A percentile compares a stretch with the other conserved stretches of the same genome.
These are phyloP conservation scores for Rhodotorula graminis DNA, from an alignment of 768 basidiomycete genomes.

Conservation along the genomic window DNA sequence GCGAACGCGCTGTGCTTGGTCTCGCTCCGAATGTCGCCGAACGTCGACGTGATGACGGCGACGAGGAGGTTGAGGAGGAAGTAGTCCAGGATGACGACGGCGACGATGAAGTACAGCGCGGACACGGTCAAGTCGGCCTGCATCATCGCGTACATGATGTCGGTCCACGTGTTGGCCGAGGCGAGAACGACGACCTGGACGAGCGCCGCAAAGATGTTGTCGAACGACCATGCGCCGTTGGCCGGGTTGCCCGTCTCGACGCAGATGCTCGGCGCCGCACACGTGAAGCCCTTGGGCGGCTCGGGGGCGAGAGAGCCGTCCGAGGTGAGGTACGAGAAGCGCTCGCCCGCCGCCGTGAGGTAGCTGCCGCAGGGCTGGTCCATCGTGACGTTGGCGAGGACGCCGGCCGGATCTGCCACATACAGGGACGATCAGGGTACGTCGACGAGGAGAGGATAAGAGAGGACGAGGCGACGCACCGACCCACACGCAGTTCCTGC, in stretches of 20 bases:
- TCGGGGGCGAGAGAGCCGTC: conserved; percentile 49
- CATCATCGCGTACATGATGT: conserved; percentile 74
- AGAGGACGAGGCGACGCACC: conserved; percentile 13
- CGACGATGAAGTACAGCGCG: conserved; percentile 77
- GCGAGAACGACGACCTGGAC: conserved; percentile 82
- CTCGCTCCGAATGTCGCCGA: conserved; percentile 75
- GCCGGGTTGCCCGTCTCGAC: conserved; percentile 60
- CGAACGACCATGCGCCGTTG: conserved; percentile 69
- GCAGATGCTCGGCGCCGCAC: conserved; percentile 80
- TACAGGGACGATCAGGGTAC: too few species aligned
- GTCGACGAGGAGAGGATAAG: not conserved
- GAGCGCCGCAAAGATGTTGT: conserved; percentile 73
- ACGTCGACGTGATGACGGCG: conserved; percentile 52
- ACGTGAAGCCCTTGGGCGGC: conserved; percentile 76
- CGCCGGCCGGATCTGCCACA: conserved; percentile 45
- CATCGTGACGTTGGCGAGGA: conserved; percentile 45
- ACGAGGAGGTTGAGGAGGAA: conserved; percentile 43
- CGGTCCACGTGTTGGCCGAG: conserved; percentile 52
- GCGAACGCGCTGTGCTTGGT: conserved; percentile 91
- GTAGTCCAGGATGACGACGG: conserved; percentile 81
- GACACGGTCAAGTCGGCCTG: conserved; percentile 86
- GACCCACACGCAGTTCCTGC: conserved; percentile 49
- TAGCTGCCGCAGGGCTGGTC: conserved; percentile 73
- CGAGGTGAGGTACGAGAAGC: conserved; percentile 50
- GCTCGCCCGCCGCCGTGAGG: conserved; percentile 58